phyloP scores from a whole-genome alignment of 148 eudicot species.

The Chenopodium formosanum region DNA sequence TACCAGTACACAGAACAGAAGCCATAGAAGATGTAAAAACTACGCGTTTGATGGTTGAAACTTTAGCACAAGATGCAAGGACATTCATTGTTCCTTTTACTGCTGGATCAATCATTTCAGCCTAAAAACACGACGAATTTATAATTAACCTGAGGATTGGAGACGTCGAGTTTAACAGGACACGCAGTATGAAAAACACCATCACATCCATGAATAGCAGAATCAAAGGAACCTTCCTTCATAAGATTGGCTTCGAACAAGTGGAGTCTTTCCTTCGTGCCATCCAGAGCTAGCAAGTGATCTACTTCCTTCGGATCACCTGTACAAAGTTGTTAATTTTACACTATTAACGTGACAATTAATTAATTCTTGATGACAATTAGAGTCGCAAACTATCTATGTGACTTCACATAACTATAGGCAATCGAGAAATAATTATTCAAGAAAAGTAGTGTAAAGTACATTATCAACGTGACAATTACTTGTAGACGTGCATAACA shows the following conservation, averaged over 20 bases:
- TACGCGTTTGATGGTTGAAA: constrained; percentile 30
- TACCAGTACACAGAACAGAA: constrained; percentile 19
- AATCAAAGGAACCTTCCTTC: constrained; percentile 34
- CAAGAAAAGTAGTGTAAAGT: too few relatives aligned
- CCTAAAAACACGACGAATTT: constrained; percentile 19
- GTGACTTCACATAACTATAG: too few relatives aligned
- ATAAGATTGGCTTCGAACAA: constrained; percentile 35
- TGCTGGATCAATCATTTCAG: constrained; percentile 36
- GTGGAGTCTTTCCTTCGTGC: constrained; percentile 39
- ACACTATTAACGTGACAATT: not conserved
- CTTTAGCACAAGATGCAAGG: constrained; percentile 34
- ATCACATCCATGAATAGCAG: constrained; percentile 32
- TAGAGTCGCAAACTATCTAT: too few relatives aligned
- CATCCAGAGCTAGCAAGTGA: constrained; percentile 36
- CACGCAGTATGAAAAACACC: constrained; percentile 36
- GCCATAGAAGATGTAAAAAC: constrained; percentile 42
- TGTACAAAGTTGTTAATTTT: not conserved
- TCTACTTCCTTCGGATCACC: constrained; percentile 24
- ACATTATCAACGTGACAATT: too few relatives aligned
- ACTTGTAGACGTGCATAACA: too few relatives aligned
- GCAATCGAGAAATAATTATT: too few relatives aligned
- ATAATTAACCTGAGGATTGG: not conserved
- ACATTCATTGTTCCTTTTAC: constrained; percentile 44
- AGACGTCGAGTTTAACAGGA: not conserved
- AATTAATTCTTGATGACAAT: too few relatives aligned